phyloP scores from a whole-genome alignment of 2,329 filamentous ascomycete genomes.

The Pseudogymnoascus sp. region DNA sequence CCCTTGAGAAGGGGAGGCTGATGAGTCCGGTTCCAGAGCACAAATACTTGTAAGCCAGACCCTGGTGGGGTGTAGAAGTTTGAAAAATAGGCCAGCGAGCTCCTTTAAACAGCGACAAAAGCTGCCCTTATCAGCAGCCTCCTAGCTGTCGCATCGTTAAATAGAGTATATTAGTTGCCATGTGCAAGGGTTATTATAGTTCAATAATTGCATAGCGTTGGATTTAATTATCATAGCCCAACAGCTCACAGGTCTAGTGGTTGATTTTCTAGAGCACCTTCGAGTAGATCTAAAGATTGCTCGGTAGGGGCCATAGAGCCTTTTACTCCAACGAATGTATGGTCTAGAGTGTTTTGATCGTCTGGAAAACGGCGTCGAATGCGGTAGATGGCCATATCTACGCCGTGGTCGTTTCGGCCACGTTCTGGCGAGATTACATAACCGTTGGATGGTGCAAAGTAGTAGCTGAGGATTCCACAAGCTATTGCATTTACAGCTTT shows the following conservation, averaged over 20 bases:
- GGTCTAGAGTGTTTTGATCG: neutral
- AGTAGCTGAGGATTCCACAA: neutral
- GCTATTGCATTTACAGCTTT: neutral
- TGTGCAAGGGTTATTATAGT: too few relatives aligned
- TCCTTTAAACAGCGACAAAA: too few relatives aligned
- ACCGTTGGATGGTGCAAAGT: neutral
- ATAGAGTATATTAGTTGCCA: too few relatives aligned
- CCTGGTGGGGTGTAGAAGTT: too few relatives aligned
- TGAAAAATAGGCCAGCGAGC: too few relatives aligned
- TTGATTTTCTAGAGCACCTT: too few relatives aligned
- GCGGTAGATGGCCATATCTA: neutral
- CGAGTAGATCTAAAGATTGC: too few relatives aligned
- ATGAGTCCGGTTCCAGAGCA: slow-evolving; percentile 67
- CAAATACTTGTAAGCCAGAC: too few relatives aligned
- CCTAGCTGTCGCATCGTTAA: too few relatives aligned
- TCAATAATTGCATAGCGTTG: neutral
- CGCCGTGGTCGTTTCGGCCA: neutral
- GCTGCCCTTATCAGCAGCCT: too few relatives aligned
- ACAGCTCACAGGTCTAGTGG: too few relatives aligned
- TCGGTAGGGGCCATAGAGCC: neutral
- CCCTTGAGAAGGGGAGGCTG: slow-evolving; percentile 53
- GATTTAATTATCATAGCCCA: neutral
- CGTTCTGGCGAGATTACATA: neutral
- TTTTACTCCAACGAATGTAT: neutral
- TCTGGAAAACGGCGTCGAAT: neutral